These are phyloP conservation scores for Termitomyces sp. DNA, from an alignment of 768 basidiomycete genomes.

Conservation along the genomic window DNA sequence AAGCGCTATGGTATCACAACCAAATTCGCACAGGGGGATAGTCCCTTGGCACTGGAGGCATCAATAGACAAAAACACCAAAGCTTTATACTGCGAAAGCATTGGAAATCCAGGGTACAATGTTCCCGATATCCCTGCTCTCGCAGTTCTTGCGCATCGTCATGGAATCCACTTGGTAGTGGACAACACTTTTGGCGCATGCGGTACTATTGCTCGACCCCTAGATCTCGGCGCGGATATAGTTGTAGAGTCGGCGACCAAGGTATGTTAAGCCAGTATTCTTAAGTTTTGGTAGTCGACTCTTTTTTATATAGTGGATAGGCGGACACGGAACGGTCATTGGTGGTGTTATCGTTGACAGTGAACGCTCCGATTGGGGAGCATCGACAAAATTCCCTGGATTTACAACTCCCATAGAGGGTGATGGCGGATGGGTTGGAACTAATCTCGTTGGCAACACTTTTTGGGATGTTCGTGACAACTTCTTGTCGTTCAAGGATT, in stretches of 20 bases:
- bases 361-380: conserved; percentile 54
- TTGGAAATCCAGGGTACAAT: conserved; percentile 58
- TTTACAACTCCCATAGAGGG: conserved; percentile 10
- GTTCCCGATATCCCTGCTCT: conserved; percentile 48
- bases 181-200: conserved; percentile 66
- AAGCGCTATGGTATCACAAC: conserved; percentile 41
- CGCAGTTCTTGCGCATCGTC: conserved; percentile 57
- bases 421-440: conserved; percentile 8
- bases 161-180: conserved; percentile 58
- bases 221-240: conserved; percentile 23
- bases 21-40: conserved; percentile 46
- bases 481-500: neutral
- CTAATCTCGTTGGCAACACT: conserved; percentile 10
- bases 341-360: conserved; percentile 58
- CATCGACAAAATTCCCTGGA: conserved; percentile 41
- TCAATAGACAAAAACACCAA: conserved; percentile 59
- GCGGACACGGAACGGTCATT: conserved; percentile 60
- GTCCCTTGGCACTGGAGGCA: conserved; percentile 39
- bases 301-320: conserved; percentile 55
- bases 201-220: conserved; percentile 31
- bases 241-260: conserved; percentile 25
- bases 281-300: conserved; percentile 17
- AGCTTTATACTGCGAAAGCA: conserved; percentile 52
- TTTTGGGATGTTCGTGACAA: conserved; percentile 11
- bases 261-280: neutral